Evolutionary conservation across 208 protist genomes (phyloP).

Genomic region (Borovskyia barvae): DNA sequence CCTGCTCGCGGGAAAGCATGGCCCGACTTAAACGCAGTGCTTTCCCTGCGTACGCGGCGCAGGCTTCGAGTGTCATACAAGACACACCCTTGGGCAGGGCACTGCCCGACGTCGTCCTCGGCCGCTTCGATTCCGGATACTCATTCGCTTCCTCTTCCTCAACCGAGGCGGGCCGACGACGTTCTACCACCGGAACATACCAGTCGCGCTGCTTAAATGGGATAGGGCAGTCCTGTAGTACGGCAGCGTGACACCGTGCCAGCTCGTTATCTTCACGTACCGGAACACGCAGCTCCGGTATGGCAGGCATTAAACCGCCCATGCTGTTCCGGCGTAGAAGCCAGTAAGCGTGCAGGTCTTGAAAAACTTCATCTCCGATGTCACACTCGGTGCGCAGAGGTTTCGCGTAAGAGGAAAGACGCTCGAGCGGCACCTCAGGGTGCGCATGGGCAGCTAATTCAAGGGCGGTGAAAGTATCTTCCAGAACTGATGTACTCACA

Average conservation of each 20-base stretch:
- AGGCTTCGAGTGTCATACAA: constrained; percentile 6
- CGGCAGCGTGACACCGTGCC: constrained; percentile 36
- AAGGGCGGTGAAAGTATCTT: constrained; percentile 65
- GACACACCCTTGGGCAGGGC: too few species aligned
- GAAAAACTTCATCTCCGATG: constrained; percentile 29
- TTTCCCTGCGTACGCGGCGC: constrained; percentile 10
- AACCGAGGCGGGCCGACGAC: constrained; percentile 1
- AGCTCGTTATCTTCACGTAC: constrained; percentile 65
- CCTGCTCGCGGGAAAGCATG: constrained; percentile 46
- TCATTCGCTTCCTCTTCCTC: background rate
- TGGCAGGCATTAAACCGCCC: constrained; percentile 55
- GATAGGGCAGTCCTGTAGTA: constrained; percentile 78
- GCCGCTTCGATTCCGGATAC: background rate
- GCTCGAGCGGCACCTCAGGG: constrained; percentile 49
- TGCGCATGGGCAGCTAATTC: constrained; percentile 45
- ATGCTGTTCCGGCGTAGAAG: constrained; percentile 47
- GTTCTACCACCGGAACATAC: constrained; percentile 44
- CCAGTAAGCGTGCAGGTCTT: constrained; percentile 75
- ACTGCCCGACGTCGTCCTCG: background rate
- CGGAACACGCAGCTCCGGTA: constrained; percentile 50
- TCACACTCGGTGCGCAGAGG: constrained; percentile 3
- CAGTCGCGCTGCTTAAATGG: constrained; percentile 83
- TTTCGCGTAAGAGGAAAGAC: constrained; percentile 18
- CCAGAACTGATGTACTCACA: constrained; percentile 31
- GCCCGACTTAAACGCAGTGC: constrained; percentile 27